Evolutionary conservation across 73 alveolate genomes (phyloP), one percentile per base, ranked within the genome.

Genomic region (Symbiodinium natans): DNA sequence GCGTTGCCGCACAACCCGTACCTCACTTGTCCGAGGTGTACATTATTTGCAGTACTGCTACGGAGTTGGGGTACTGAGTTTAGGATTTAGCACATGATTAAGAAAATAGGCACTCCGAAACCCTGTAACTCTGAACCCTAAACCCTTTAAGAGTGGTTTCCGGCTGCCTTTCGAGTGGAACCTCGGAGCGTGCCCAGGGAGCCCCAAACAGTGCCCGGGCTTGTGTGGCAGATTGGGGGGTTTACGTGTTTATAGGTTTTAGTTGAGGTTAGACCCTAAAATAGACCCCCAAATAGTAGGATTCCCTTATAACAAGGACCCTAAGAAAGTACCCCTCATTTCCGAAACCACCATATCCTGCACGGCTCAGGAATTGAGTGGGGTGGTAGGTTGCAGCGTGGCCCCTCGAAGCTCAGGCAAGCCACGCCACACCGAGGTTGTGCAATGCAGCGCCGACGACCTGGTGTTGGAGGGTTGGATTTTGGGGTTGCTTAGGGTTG

Each of bases 371-470:
- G n/a, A n/a, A n/a, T n/a, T n/a, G n/a, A n/a, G n/a, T n/a, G 10
- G 19, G 71, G 19, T 52, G 71, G 71, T 13, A 10, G 27, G 71
- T 52, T 52, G 71, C 27, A 52, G 27, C 71, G 19, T 13, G 19
- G 27, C 71, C 71, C 27, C 71, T 13, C 39, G 34, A 8, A 29
- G 11, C 9, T 1, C 3, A 2, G 82, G 6, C 94, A 38, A 56
- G 94, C 15, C 21, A n/a, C 94, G 96, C 96, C 63, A 90, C 87
- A 36, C 96, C 96, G 15, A 90, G 80, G 52, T 90, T 90, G 75
- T 90, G 96, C 87, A 90, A 34, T 63, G 96, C 96, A 3, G 96
- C 96, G 17, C 88, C 96, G 7, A 90, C 96, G 31, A 85, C 93
- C 93, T 85, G n/a, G n/a, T n/a, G n/a, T n/a, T n/a, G n/a, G n/a